A percentile compares a stretch with the other conserved stretches of the same genome.
These are phyloP conservation scores for Powellomyces hirtus DNA, from an alignment of 192 early-diverging fungal genomes.

Conservation along the genomic window DNA sequence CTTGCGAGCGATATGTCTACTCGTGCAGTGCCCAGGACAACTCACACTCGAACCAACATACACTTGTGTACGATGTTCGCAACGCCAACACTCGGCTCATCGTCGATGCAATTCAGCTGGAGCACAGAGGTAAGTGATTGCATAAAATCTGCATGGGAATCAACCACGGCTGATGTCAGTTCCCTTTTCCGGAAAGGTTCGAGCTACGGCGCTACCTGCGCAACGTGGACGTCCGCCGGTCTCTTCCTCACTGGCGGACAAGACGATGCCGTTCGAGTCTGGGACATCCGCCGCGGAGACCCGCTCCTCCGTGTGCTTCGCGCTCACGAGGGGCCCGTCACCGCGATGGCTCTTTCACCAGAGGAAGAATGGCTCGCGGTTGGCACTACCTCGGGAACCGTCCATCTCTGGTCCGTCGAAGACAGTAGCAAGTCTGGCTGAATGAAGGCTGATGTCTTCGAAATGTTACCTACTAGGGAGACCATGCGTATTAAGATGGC, in stretches of 20 bases:
- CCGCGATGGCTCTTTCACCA: background rate
- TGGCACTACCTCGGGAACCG: slow-evolving; percentile 9
- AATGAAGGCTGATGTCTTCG: no score
- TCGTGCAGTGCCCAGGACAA: slow-evolving; percentile 7
- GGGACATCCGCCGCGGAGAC: slow-evolving; percentile 12
- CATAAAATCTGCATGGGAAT: no score
- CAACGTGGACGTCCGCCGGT: background rate
- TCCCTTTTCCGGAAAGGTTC: no score
- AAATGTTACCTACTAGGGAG: no score
- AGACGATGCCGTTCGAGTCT: slow-evolving; percentile 8
- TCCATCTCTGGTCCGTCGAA: background rate
- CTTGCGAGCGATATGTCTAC: slow-evolving; percentile 11
- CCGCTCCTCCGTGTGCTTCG: background rate
- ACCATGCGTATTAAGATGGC: no score
- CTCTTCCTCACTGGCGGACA: slow-evolving; percentile 15
- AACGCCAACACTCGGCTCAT: no score
- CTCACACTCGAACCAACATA: no score
- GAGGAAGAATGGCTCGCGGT: slow-evolving; percentile 9
- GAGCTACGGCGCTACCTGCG: slow-evolving; percentile 3
- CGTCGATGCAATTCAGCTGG: no score
- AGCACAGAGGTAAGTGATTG: no score
- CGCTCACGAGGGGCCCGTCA: background rate
- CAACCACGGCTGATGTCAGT: no score
- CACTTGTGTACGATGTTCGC: no score
- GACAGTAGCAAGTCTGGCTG: no score